Conservation (phyloP, 768 basidiomycete species). For the Suillus hirtellus region DNA sequence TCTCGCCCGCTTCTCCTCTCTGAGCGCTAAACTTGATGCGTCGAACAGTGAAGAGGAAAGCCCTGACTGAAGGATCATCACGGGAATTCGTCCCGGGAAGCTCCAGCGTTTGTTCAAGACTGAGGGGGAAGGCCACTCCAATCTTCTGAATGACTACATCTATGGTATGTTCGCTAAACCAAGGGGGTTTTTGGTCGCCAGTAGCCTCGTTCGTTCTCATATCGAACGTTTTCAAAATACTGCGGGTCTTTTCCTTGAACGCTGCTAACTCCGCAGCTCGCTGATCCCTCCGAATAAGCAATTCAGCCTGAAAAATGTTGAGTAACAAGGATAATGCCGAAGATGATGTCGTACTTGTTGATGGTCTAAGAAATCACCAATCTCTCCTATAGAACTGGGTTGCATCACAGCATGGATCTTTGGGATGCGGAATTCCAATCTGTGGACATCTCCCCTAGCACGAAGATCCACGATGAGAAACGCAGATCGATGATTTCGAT, state of each 20-base stretch:
- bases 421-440: constrained; percentile 57
- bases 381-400: constrained; percentile 86
- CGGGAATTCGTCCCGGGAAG: constrained; percentile 41
- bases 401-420: constrained; percentile 94
- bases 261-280: constrained; percentile 76
- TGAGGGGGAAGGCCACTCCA: constrained; percentile 89
- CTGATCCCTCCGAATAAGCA: constrained; percentile 70
- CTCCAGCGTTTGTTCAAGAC: constrained; percentile 58
- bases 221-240: constrained; percentile 75
- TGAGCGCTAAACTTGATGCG: constrained; percentile 72
- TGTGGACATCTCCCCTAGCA: constrained; percentile 36
- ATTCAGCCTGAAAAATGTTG: constrained; percentile 57
- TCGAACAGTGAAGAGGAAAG: constrained; percentile 84
- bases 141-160: constrained; percentile 61
- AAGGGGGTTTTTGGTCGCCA: constrained; percentile 36
- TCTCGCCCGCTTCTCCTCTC: constrained; percentile 77
- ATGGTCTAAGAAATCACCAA: constrained; percentile 87
- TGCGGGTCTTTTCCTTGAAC: constrained; percentile 80
- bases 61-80: constrained; percentile 55
- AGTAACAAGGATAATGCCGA: constrained; percentile 10
- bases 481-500: constrained; percentile 68
- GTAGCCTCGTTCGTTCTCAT: constrained; percentile 41
- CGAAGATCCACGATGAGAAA: constrained; percentile 83
- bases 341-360: constrained; percentile 57
- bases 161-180: constrained; percentile 58